Evolutionary conservation across 2,329 filamentous ascomycete genomes (phyloP), one percentile per base, ranked within the genome.

Genomic region (Talaromyces amestolkiae): DNA sequence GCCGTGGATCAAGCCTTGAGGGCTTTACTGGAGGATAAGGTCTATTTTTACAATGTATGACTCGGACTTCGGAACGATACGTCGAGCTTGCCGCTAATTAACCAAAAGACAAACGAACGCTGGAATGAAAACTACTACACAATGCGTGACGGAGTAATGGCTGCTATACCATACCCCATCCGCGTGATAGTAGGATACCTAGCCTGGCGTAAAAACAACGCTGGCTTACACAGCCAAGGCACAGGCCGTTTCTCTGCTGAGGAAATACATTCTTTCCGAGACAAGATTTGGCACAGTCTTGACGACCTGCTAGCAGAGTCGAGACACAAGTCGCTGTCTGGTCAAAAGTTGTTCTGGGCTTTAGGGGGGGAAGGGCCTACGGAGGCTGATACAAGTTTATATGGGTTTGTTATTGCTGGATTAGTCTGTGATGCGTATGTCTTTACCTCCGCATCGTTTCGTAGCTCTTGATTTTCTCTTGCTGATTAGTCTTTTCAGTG

Each of bases 71-170:
- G 7, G 10, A 17, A 53, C 6, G 10, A 33, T 31, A 35, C 10
- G 3, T 19, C 8, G 8, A 54, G 3, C 9, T 10, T 35, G 10
- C 17, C 51, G 19, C 53, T 56, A 19, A 56, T 15, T 24, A 7
- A 8, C 17, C 53, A 56, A 56, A 15, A 56, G 53, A 11, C n/a
- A 19, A 56, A 56, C 47, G 87, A 89, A 75, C 78, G 81, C 67
- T 89, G 87, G 87, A 72, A 81, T 2, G 77, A 85, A 64, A 87
- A 89, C 71, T 89, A 85, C 76, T 81, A 85, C 66, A 73, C 76
- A 15, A 88, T 87, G 85, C 83, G 86, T 17, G 80, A 81, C 60
- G 75, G 83, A 43, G 75, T 82, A 0, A 76, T 89, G 7, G 75
- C 71, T 10, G 63, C 79, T 0, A 67, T 88, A 1, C 83, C 86